Base-by-base conservation (phyloP, 805 yeast genomes). In the Tanozyma kutaoensis region DNA sequence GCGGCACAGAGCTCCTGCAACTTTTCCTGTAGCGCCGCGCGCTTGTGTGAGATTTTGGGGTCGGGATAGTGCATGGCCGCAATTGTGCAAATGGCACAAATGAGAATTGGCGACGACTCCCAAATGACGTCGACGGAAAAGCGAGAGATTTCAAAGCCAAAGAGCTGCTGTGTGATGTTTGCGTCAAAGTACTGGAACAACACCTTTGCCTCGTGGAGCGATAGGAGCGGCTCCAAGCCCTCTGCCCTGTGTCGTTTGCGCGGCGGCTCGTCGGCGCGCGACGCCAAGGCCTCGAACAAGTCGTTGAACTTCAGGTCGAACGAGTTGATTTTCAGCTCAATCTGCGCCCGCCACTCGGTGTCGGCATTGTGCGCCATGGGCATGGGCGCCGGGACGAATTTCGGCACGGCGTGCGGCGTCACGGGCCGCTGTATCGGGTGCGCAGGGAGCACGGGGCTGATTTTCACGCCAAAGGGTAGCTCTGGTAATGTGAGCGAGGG, bases 21-120 rank as follows among this genome's bases (percentile, higher is more conserved):
- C 34, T 56, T 47, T 4, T 32, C 32, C 25, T 48, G 50, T n/a
- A 62, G 36, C 8, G 32, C 30, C 15, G 37, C 32, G 25, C 47
- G 52, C 29, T 41, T 56, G 19, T 32, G 35, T 25, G 46, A 59
- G 25, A 39, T 55, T 28, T 15, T 39, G 5, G 43, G 36, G 8
- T 43, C 37, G 0, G 75, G 67, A 41, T 72, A 75, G 40, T 73
- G 79, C 24, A 70, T 66, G 17, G 76, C 69, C 1, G 81, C 66
- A 10, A 76, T 70, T 4, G 76, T 59, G 39, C 76, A 65, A 3
- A 76, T 63, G 2, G 80, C 67, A 21, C 70, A 66, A 3, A 75
- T 63, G 20, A 76, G 48, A 5, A 75, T 48, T 0, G 79, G 77
- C 15, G 76, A 70, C 4, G 56, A 44, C 3, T 52, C 46, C 76